Evolutionary conservation across 2,329 filamentous ascomycete species (phyloP), one percentile per base, ranked within the genome.

Genomic region (Thielaviopsis cerberus): DNA sequence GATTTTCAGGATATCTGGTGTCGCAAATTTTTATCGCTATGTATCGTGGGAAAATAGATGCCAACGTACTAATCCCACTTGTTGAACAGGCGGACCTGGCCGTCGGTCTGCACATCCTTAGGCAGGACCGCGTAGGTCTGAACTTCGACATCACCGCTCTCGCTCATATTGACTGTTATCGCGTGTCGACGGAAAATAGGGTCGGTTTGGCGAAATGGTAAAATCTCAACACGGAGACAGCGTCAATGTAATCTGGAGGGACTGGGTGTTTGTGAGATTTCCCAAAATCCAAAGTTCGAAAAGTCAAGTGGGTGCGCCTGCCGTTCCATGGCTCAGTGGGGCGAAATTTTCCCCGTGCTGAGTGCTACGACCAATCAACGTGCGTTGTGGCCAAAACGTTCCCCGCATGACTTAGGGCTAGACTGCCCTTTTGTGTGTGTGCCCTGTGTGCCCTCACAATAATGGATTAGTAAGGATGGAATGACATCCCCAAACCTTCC

Each of bases 41-140:
- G 54, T 30, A 59, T 53, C 37, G 37, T n/a, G n/a, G 13, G 51
- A 45, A 57, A n/a, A 34, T 34, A 37, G 56, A 37, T 54, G 51
- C 27, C 51, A 58, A 61, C 59, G 55, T 61, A 61, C 59, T 97
- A 98, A 77, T 77, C 76, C 77, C 90, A 95, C 78, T 94, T 94
- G 85, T 92, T 94, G 83, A 95, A 94, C 69, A 95, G 82, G 85
- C 94, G 94, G 74, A 92, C 81, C 77, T 80, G 85, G 76, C 89
- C 90, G 76, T 92, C 83, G 78, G 94, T 88, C 69, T 83, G 79
- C 72, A 94, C 85, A 67, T 95, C 89, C 84, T 94, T 95, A 76
- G 91, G 89, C 67, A 96, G 86, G 73, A 89, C 82, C 71, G 81
- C 76, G 77, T 82, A 86, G 75, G 81, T 79, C 75, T 88, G 85